phyloP scores from a whole-genome alignment of 208 protist species.

The Wallacemonas sp. region DNA sequence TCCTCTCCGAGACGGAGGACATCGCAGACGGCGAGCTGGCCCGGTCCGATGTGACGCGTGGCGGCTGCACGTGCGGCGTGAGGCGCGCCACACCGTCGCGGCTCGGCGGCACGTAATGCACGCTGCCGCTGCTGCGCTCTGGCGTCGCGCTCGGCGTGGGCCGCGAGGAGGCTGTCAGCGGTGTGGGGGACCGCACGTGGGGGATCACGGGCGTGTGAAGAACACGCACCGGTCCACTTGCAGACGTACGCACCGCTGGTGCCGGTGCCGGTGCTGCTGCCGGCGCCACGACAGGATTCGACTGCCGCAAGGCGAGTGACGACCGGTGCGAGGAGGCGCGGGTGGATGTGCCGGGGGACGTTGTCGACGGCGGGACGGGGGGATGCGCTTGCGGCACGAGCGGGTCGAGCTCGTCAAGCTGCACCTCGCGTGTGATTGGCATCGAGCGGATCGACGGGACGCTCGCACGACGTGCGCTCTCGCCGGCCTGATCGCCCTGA shows the following conservation, averaged over 20 bases:
- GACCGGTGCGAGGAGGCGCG: not conserved
- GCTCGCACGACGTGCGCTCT: constrained; percentile 7
- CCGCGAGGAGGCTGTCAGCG: too few relatives aligned
- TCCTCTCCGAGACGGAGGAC: too few relatives aligned
- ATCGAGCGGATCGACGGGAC: not conserved
- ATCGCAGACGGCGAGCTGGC: too few relatives aligned
- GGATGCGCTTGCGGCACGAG: constrained; percentile 5
- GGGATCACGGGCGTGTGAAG: too few relatives aligned
- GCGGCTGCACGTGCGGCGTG: too few relatives aligned
- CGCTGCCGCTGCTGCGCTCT: not conserved
- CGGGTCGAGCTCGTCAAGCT: constrained; percentile 6
- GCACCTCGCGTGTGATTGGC: not conserved
- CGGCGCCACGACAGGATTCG: constrained; percentile 10
- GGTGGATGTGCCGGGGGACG: not conserved
- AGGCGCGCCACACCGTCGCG: too few relatives aligned
- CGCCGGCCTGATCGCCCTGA: not conserved
- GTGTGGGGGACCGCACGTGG: too few relatives aligned
- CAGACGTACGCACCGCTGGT: not conserved
- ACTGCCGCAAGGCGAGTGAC: not conserved
- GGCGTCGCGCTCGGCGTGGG: too few relatives aligned
- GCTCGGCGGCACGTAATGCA: not conserved
- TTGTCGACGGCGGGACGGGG: not conserved
- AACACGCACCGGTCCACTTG: too few relatives aligned
- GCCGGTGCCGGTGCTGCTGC: constrained; percentile 2
- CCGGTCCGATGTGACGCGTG: too few relatives aligned